phyloP scores from a whole-genome alignment of 805 yeast species.

The Debaryomyces prosopidis region DNA sequence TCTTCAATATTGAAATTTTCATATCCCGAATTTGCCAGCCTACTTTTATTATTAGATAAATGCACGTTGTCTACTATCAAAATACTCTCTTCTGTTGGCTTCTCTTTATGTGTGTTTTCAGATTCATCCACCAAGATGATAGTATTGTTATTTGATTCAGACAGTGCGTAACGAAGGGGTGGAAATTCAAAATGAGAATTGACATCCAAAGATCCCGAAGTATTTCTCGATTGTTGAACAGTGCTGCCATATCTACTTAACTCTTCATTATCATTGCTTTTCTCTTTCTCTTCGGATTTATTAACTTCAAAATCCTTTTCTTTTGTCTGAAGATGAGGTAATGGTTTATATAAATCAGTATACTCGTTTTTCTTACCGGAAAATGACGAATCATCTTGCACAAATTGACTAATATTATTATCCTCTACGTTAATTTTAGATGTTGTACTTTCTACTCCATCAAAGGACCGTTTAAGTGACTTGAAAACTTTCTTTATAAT shows the following conservation, averaged over 20 bases:
- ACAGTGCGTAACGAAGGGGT: background rate
- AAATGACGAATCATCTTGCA: background rate
- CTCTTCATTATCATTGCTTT: too few relatives aligned
- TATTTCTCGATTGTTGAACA: background rate
- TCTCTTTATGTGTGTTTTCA: background rate
- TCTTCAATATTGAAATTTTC: background rate
- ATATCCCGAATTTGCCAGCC: conserved; percentile 1
- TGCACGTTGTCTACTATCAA: conserved; percentile 1
- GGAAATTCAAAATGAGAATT: conserved; percentile 34
- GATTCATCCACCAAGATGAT: background rate
- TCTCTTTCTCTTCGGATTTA: too few relatives aligned
- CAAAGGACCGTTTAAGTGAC: background rate
- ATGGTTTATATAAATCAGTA: background rate
- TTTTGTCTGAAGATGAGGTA: background rate
- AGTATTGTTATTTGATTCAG: background rate
- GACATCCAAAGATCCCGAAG: conserved; percentile 18
- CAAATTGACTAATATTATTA: background rate
- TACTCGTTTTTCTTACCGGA: background rate
- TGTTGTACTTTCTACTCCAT: background rate
- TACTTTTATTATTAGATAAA: conserved; percentile 1
- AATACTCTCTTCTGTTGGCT: conserved; percentile 1
- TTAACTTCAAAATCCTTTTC: too few relatives aligned
- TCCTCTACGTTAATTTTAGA: background rate
- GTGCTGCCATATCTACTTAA: too few relatives aligned
- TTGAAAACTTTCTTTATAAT: background rate